Conservation (phyloP, 2,329 filamentous ascomycete genomes). For the Purpureocillium takamizusanense region DNA sequence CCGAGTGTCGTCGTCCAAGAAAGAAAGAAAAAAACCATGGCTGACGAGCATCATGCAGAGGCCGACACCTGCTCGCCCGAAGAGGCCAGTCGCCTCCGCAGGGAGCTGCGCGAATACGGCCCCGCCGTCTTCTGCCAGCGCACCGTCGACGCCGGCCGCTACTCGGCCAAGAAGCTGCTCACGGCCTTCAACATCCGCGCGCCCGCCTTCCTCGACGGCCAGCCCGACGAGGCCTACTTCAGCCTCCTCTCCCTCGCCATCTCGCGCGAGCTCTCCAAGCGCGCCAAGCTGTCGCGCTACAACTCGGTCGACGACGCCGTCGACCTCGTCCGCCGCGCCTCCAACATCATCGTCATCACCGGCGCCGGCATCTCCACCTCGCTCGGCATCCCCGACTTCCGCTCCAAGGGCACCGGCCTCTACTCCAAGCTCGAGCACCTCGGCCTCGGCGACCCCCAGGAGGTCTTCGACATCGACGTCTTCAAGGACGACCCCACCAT, state of each 20-base stretch:
- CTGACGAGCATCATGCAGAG: no score
- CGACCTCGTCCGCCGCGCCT: conserved; percentile 58
- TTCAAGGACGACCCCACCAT: conserved; percentile 81
- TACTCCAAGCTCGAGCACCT: conserved; percentile 78
- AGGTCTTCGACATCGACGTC: conserved; percentile 85
- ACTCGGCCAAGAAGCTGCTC: conserved; percentile 74
- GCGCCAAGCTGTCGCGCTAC: conserved; percentile 69
- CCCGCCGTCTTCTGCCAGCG: conserved; percentile 66
- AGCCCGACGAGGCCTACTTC: conserved; percentile 62
- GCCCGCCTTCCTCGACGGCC: conserved; percentile 62
- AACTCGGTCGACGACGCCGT: conserved; percentile 88
- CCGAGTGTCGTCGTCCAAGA: no score
- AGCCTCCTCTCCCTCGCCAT: conserved; percentile 68
- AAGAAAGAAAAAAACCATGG: no score
- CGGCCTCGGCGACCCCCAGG: conserved; percentile 75
- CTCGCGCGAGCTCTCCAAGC: conserved; percentile 70
- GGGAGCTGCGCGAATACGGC: conserved; percentile 67
- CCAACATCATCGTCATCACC: conserved; percentile 88
- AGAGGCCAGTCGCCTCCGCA: conserved; percentile 59
- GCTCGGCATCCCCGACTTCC: conserved; percentile 92
- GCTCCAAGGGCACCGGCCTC: conserved; percentile 84
- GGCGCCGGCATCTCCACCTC: conserved; percentile 96
- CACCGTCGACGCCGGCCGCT: conserved; percentile 58
- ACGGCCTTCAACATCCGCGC: conserved; percentile 76
- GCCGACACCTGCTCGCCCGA: conserved; percentile 54